Conservation (phyloP, 2,329 filamentous ascomycete genomes). For the Colletotrichum chrysophilum region DNA sequence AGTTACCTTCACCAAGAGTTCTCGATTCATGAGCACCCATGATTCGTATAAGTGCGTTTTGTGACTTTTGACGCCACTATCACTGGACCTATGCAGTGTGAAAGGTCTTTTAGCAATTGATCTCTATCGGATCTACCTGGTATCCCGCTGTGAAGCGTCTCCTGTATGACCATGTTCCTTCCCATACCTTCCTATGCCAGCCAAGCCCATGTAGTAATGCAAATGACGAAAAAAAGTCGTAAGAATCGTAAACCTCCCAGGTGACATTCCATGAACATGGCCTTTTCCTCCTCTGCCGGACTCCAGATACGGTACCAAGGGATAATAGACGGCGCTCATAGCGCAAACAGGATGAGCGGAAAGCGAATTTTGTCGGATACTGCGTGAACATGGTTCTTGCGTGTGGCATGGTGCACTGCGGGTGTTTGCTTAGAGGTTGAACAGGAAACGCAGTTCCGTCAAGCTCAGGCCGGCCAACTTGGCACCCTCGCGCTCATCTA, state of each 20-base stretch:
- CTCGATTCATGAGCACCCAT: background rate
- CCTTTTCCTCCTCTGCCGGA: background rate
- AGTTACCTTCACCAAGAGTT: background rate
- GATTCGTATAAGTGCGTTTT: background rate
- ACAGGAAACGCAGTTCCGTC: slow-evolving; percentile 73
- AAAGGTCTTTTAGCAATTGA: background rate
- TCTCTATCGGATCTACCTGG: background rate
- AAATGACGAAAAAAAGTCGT: background rate
- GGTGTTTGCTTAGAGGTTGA: slow-evolving; percentile 38
- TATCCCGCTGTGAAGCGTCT: slow-evolving; percentile 13
- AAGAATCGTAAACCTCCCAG: background rate
- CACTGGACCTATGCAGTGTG: background rate
- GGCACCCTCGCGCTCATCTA: slow-evolving; percentile 76
- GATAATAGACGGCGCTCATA: background rate
- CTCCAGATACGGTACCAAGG: background rate
- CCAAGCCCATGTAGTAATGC: background rate
- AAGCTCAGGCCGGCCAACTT: slow-evolving; percentile 70
- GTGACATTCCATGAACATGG: background rate
- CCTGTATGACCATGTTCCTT: background rate
- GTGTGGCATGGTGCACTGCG: background rate
- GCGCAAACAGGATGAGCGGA: background rate
- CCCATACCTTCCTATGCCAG: background rate
- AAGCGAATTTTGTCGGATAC: background rate
- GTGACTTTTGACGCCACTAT: background rate
- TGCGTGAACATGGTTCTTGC: background rate